These are phyloP conservation scores for Arctium minus DNA, from an alignment of 129 eudicot genomes.

Conservation along the genomic window DNA sequence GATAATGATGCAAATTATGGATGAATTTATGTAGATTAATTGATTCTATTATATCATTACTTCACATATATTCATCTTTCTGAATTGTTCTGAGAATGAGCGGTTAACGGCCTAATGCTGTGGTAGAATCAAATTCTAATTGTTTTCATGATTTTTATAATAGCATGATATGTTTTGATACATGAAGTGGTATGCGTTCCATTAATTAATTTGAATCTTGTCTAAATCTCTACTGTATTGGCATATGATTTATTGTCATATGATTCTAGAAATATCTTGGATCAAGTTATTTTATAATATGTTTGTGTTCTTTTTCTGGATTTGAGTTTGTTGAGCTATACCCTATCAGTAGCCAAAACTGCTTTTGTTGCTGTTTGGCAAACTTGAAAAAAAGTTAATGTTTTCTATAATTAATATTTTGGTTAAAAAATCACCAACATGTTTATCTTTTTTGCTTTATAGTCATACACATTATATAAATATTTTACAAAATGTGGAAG, in stretches of 20 bases:
- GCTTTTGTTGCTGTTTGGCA: neutral
- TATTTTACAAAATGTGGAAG: neutral
- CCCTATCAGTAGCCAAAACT: conserved; percentile 3
- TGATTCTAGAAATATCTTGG: neutral
- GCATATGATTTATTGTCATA: neutral
- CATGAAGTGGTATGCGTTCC: neutral
- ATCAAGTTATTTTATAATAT: neutral
- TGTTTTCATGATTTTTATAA: neutral
- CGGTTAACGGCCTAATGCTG: neutral
- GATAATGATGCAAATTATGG: conserved; percentile 21
- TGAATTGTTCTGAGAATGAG: neutral
- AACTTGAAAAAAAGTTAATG: neutral
- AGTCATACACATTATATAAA: neutral
- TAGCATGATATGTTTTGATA: neutral
- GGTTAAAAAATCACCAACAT: neutral
- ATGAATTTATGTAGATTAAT: neutral
- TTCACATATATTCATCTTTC: neutral
- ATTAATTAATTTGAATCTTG: neutral
- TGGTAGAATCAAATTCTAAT: neutral
- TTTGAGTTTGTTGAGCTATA: neutral
- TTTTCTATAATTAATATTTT: neutral
- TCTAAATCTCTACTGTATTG: neutral
- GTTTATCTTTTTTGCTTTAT: neutral
- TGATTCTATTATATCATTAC: neutral
- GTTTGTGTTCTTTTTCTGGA: neutral